phyloP scores from a whole-genome alignment of 176 grass and related monocot species.

The Thalia dealbata region DNA sequence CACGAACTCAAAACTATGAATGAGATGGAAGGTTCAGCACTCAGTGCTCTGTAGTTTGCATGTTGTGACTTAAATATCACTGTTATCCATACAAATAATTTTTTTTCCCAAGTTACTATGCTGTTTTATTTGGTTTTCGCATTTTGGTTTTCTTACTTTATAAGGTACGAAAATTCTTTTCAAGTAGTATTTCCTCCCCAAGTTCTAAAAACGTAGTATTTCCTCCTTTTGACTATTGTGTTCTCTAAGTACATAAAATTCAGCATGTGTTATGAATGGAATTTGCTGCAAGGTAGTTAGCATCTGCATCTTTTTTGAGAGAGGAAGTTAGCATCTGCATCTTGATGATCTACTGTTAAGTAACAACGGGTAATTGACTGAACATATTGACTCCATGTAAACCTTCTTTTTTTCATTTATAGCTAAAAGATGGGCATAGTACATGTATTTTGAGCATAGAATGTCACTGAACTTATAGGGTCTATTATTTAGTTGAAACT shows the following conservation, averaged over 20 bases:
- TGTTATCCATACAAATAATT: neutral
- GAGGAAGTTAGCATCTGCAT: too few relatives aligned
- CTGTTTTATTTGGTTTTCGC: too few relatives aligned
- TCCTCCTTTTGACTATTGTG: too few relatives aligned
- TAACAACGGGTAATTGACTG: neutral
- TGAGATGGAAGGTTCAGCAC: slow-evolving; percentile 82
- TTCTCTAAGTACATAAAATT: too few relatives aligned
- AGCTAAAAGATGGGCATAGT: neutral
- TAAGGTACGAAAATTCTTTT: too few relatives aligned
- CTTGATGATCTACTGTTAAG: neutral
- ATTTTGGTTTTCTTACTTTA: too few relatives aligned
- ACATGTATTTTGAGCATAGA: neutral
- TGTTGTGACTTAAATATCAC: neutral
- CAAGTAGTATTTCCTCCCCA: too few relatives aligned
- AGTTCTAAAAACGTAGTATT: too few relatives aligned
- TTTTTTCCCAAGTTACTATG: too few relatives aligned
- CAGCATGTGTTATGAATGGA: too few relatives aligned
- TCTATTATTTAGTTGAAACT: neutral
- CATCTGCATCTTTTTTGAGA: too few relatives aligned
- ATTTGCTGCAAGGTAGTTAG: too few relatives aligned
- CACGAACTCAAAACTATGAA: slow-evolving; percentile 39
- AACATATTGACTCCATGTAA: neutral
- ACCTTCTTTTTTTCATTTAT: neutral
- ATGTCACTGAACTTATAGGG: neutral
- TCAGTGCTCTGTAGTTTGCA: neutral